Evolutionary conservation across 2,329 filamentous ascomycete genomes (phyloP).

Genomic region (Scorias spongiosa): DNA sequence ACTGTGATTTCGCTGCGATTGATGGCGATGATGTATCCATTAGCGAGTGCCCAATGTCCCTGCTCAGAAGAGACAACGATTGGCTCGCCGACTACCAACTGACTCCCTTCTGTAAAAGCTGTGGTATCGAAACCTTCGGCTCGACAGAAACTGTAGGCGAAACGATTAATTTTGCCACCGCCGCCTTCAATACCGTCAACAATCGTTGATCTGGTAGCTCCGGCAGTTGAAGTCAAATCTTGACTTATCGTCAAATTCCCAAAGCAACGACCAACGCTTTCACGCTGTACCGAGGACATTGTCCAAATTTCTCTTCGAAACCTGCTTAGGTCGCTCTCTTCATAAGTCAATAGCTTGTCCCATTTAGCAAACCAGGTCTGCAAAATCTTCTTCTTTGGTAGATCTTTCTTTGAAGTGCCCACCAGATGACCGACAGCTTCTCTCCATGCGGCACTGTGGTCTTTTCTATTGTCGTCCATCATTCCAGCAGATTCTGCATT

Average conservation of each 20-base stretch:
- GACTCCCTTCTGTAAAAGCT: conserved; percentile 62
- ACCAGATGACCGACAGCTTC: conserved; percentile 44
- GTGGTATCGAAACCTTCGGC: conserved; percentile 30
- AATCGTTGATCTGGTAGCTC: conserved; percentile 5
- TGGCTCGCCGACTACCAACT: conserved; percentile 73
- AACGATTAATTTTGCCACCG: conserved; percentile 78
- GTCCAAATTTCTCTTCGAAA: conserved; percentile 88
- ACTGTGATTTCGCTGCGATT: conserved; percentile 65
- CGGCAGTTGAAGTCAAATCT: conserved; percentile 11
- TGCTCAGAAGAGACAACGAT: conserved; percentile 93
- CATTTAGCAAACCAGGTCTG: conserved; percentile 83
- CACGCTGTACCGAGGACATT: conserved; percentile 77
- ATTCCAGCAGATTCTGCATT: conserved; percentile 68
- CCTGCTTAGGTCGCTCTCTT: conserved; percentile 81
- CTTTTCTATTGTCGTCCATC: conserved; percentile 42
- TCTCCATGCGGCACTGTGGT: conserved; percentile 41
- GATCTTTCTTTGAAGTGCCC: conserved; percentile 34
- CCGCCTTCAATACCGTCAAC: conserved; percentile 16
- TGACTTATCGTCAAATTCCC: conserved; percentile 65
- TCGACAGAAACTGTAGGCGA: conserved; percentile 72
- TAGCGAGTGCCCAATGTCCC: conserved; percentile 86
- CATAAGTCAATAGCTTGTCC: conserved; percentile 84
- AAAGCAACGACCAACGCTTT: conserved; percentile 81
- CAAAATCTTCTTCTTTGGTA: conserved; percentile 48
- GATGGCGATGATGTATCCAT: conserved; percentile 74